These are phyloP conservation scores for Russula vinacea DNA, from an alignment of 768 basidiomycete species.

Conservation along the genomic window DNA sequence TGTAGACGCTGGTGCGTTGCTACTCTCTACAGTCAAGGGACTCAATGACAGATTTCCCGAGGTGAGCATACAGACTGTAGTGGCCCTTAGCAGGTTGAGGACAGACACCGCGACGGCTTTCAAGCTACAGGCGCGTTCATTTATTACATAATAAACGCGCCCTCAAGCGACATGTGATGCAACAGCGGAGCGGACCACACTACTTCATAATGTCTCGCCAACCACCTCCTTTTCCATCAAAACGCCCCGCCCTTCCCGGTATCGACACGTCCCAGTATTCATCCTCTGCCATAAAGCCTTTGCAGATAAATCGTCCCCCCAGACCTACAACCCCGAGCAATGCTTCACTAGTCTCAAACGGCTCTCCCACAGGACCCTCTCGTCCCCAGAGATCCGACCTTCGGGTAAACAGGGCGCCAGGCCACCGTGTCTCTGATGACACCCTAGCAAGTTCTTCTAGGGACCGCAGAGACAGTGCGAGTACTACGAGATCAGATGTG, in stretches of 20 bases:
- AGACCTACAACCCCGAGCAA: constrained; percentile 31
- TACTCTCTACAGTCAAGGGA: constrained; percentile 1
- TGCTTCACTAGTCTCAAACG: constrained; percentile 18
- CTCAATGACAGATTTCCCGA: background rate
- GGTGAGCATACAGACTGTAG: constrained; percentile 2
- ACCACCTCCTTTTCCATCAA: constrained; percentile 21
- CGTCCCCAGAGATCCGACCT: constrained; percentile 30
- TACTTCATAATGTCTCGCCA: constrained; percentile 20
- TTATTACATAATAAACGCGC: constrained; percentile 22
- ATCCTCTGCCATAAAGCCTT: constrained; percentile 21
- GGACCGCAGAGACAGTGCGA: constrained; percentile 26
- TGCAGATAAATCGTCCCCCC: constrained; percentile 29
- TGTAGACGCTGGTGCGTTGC: background rate
- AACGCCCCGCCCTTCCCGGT: constrained; percentile 11
- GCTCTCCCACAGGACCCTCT: constrained; percentile 28
- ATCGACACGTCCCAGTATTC: constrained; percentile 11
- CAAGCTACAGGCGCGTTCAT: background rate
- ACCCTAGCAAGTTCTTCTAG: constrained; percentile 13
- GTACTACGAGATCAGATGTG: constrained; percentile 27
- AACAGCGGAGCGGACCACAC: background rate
- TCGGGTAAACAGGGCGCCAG: constrained; percentile 21
- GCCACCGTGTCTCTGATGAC: constrained; percentile 12
- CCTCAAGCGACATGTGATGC: background rate
- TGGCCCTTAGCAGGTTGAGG: background rate
- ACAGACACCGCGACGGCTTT: background rate